Percentiles rank a stretch among this genome's conserved stretches.
These are phyloP conservation scores for Lipomyces starkeyi DNA, from an alignment of 805 yeast genomes.

Conservation along the genomic window DNA sequence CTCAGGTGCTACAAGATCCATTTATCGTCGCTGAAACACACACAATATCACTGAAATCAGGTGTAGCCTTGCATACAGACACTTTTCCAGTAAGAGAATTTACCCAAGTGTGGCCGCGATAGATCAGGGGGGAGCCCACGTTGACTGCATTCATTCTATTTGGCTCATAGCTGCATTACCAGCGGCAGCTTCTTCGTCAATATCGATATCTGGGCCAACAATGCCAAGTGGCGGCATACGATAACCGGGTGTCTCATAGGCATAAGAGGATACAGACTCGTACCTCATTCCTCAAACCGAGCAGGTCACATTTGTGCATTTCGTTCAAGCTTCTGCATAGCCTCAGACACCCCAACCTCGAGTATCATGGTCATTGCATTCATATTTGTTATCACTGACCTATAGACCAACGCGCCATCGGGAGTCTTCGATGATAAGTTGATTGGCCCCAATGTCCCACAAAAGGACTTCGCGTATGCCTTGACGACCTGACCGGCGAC, in stretches of 20 bases:
- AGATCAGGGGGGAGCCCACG: not conserved
- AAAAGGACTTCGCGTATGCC: not conserved
- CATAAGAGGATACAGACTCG: no score
- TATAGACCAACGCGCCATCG: not conserved
- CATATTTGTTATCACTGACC: no score
- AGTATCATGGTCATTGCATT: no score
- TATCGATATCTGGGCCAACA: not conserved
- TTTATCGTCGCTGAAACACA: not conserved
- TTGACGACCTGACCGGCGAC: not conserved
- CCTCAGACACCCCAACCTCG: no score
- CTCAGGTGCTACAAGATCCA: not conserved
- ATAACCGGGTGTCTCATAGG: not conserved
- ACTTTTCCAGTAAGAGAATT: not conserved
- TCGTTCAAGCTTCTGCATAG: no score
- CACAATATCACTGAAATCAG: conserved; percentile 5
- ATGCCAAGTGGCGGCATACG: not conserved
- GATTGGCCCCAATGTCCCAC: not conserved
- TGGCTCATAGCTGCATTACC: not conserved
- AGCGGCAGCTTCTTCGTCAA: not conserved
- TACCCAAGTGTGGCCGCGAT: not conserved
- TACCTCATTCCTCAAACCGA: no score
- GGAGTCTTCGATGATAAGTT: not conserved
- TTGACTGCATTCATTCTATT: not conserved
- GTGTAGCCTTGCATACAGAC: not conserved
- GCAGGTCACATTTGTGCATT: no score